Conservation (phyloP, 371 early-diverging fungal species). For the Rhizopus sp. region DNA sequence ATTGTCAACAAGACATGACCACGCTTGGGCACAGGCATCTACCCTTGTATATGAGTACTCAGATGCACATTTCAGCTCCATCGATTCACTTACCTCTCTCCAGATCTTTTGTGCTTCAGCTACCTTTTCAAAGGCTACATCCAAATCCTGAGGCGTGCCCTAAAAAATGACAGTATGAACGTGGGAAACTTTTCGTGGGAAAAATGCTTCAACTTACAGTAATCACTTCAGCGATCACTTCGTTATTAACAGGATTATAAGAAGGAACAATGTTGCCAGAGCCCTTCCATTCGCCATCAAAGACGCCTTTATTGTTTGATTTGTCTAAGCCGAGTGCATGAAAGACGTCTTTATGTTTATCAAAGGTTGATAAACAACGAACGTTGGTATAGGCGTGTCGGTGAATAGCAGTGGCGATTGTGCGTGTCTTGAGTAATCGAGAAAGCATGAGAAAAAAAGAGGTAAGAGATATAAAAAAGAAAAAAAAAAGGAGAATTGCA, state of each 20-base stretch:
- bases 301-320: slow-evolving; percentile 84
- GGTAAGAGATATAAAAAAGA: background rate
- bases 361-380: slow-evolving; percentile 43
- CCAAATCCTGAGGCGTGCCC: slow-evolving; percentile 49
- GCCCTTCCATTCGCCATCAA: slow-evolving; percentile 89
- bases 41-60: background rate
- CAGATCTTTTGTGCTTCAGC: slow-evolving; percentile 69
- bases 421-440: slow-evolving; percentile 1
- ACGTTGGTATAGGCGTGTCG: background rate
- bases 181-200: slow-evolving; percentile 16
- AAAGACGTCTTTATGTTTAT: slow-evolving; percentile 55
- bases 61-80: background rate
- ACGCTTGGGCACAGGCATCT: slow-evolving; percentile 88
- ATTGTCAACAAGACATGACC: slow-evolving; percentile 95
- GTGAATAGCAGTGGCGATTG: background rate
- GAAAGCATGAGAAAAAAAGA: background rate
- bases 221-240: slow-evolving; percentile 81
- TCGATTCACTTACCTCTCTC: slow-evolving; percentile 56
- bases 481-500: background rate
- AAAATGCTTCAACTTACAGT: slow-evolving; percentile 53
- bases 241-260: slow-evolving; percentile 86
- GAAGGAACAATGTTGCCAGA: slow-evolving; percentile 76
- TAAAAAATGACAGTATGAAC: slow-evolving; percentile 12
- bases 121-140: slow-evolving; percentile 57
- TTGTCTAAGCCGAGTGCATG: slow-evolving; percentile 68